Base-by-base conservation (phyloP, 1,284 basidiomycete species). In the Puccinia coronata region DNA sequence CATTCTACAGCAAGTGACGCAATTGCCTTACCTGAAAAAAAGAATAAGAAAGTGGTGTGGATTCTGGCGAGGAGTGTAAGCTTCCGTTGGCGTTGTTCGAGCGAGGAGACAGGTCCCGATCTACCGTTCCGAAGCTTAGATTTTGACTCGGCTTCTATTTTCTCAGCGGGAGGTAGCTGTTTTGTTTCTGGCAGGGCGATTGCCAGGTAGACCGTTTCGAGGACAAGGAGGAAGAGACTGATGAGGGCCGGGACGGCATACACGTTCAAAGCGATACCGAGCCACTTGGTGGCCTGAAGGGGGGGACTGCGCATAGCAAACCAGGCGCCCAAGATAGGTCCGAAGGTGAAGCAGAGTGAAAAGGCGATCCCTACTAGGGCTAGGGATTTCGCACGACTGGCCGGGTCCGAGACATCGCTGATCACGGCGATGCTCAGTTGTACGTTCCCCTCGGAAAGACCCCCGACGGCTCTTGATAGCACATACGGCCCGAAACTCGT, bases 281-380 rank as follows among this genome's bases (percentile, higher is more conserved):
- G 16, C 72, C 83, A 49, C 4, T 81, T 77, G 28, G 83, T 11
- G 31, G 81, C 47, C 1, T 83, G 78, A 0, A 84, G 55, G 28
- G 82, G 86, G 12, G 87, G 63, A 0, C 85, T 85, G 6, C 84
- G 84, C 6, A 86, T 85, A 16, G 87, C 87, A 80, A 88, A 87
- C 84, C 87, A 88, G 20, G 88, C 87, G 69, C 87, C 87, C 20
- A 87, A 82, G 4, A 89, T 87, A 2, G 92, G 92, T 82, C 90
- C 89, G 18, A 88, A 87, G 63, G 88, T 88, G 84, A 90, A 86
- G 12, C 90, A 89, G 20, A 96, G 91, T 11, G 93, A 93, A 84
- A 97, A 97, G 0, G 95, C 95, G 76, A 96, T 93, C 23, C 95
- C 95, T 69, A 97, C 92, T 82, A 95, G 90, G 0, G 95, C 92